phyloP scores from a whole-genome alignment of 768 basidiomycete genomes.

The Kwoniella sp. region DNA sequence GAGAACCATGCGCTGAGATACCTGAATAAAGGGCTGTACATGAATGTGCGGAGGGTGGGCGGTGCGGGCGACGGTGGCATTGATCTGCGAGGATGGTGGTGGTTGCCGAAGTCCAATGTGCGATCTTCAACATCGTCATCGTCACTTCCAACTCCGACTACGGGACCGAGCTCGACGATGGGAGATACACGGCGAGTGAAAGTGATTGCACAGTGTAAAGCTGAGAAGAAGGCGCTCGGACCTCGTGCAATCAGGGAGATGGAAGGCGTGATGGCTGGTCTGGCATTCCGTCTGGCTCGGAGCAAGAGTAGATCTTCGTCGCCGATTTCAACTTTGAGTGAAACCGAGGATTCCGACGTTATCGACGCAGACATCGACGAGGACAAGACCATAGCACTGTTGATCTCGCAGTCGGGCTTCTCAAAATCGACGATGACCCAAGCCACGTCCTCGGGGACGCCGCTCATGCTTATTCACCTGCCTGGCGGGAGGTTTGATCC shows the following conservation, averaged over 20 bases:
- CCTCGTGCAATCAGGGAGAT: constrained; percentile 83
- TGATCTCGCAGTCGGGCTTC: constrained; percentile 80
- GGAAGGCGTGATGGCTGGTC: constrained; percentile 69
- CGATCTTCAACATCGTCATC: too few relatives aligned
- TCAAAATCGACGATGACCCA: constrained; percentile 70
- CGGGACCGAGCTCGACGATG: neutral
- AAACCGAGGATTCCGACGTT: neutral
- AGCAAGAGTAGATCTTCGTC: neutral
- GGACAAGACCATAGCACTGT: constrained; percentile 63
- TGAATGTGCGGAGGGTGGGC: constrained; percentile 77
- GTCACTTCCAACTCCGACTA: too few relatives aligned
- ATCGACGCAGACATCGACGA: neutral
- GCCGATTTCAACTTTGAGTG: neutral
- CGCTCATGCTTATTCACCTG: constrained; percentile 77
- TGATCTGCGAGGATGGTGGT: constrained; percentile 92
- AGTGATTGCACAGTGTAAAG: constrained; percentile 87
- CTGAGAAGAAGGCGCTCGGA: constrained; percentile 76
- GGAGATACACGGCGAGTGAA: constrained; percentile 59
- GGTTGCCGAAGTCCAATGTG: constrained; percentile 65
- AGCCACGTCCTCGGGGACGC: constrained; percentile 73
- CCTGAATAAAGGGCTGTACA: constrained; percentile 69
- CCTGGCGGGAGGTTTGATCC: constrained; percentile 58
- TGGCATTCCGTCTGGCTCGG: neutral
- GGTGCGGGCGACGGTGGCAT: constrained; percentile 88
- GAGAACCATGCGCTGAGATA: constrained; percentile 69